Conservation (phyloP, 2,329 filamentous ascomycete genomes). For the Colletotrichum tamarilloi region DNA sequence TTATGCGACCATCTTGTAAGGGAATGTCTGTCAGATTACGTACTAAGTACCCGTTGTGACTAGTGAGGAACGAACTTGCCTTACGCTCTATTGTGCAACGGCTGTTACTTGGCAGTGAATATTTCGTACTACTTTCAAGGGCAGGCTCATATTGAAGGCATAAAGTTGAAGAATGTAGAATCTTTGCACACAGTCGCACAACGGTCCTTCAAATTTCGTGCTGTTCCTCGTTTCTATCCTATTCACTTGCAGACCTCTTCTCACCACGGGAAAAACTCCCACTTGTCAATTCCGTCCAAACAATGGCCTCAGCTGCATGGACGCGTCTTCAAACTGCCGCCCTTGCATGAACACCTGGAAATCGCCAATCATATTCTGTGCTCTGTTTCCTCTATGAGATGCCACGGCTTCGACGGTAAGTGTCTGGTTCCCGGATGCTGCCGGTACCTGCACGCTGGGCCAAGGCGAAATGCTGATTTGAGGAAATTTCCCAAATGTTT, state of each 20-base stretch:
- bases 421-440: neutral
- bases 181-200: neutral
- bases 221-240: neutral
- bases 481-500: constrained; percentile 25
- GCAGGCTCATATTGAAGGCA: neutral
- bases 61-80: neutral
- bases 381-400: too few relatives aligned
- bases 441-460: constrained; percentile 9
- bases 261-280: constrained; percentile 7
- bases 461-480: constrained; percentile 23
- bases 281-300: constrained; percentile 9
- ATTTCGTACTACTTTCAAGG: neutral
- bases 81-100: neutral
- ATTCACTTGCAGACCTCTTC: neutral
- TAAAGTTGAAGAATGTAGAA: neutral
- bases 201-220: neutral
- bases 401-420: neutral
- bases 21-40: neutral
- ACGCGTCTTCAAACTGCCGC: neutral
- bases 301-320: neutral
- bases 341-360: neutral
- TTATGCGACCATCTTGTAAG: neutral
- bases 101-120: neutral
- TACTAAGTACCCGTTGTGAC: neutral
- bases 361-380: neutral